A percentile compares a stretch with the other conserved stretches of the same genome.
These are phyloP conservation scores for Syzygium aromaticum DNA, from an alignment of 345 rosid species.

Conservation along the genomic window DNA sequence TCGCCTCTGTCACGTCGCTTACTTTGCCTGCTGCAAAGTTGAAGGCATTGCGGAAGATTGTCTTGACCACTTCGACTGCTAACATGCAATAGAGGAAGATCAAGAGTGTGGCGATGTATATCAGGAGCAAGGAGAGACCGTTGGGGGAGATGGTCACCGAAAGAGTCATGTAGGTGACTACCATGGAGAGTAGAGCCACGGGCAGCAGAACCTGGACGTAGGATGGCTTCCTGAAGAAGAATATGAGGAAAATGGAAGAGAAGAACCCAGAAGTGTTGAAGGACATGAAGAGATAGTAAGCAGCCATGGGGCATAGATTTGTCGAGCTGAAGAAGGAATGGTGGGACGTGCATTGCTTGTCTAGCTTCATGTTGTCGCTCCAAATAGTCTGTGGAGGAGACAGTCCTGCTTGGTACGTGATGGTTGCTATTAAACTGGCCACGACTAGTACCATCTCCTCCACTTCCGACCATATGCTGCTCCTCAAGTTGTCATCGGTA, in stretches of 20 bases:
- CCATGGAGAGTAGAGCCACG: background rate
- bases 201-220: background rate
- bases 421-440: background rate
- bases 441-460: background rate
- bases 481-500: background rate
- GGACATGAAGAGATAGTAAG: background rate
- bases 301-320: background rate
- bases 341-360: background rate
- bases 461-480: conserved; percentile 1
- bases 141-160: background rate
- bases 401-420: background rate
- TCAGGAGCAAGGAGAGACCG: background rate
- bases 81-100: background rate
- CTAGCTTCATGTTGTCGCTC: background rate
- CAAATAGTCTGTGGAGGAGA: background rate
- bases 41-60: background rate
- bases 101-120: background rate
- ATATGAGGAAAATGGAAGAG: background rate
- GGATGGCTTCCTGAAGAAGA: background rate
- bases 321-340: background rate
- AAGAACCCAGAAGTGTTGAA: background rate
- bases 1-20: background rate
- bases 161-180: background rate
- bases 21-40: background rate
- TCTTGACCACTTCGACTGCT: background rate